Evolutionary conservation across 1,139 yeast genomes (phyloP).

Genomic region (Sugiyamaella grinbergsii): DNA sequence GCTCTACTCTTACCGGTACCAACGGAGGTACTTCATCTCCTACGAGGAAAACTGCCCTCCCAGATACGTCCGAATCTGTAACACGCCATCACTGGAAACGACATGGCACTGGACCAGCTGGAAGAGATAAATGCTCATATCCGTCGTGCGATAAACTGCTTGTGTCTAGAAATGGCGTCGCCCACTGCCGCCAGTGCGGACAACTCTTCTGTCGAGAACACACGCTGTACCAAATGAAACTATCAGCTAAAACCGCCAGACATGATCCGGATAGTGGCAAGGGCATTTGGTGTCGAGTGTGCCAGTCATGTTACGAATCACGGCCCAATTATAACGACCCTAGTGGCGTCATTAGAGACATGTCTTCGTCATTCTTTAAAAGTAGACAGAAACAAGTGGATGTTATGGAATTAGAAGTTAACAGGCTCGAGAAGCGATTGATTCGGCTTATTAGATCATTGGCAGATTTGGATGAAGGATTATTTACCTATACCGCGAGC

Average conservation of each 20-base stretch:
- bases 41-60: conserved; percentile 16
- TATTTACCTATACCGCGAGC: conserved; percentile 35
- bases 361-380: conserved; percentile 49
- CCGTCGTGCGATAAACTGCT: conserved; percentile 39
- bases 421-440: conserved; percentile 66
- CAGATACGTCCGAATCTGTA: conserved; percentile 39
- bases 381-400: conserved; percentile 49
- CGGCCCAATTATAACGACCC: conserved; percentile 57
- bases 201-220: conserved; percentile 67
- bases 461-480: conserved; percentile 25
- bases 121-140: conserved; percentile 39
- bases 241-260: conserved; percentile 47
- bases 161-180: conserved; percentile 37
- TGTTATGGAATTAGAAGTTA: conserved; percentile 49
- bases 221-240: conserved; percentile 54
- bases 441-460: conserved; percentile 48
- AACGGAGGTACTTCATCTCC: conserved; percentile 9
- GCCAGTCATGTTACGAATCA: conserved; percentile 58
- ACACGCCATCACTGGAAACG: conserved; percentile 67
- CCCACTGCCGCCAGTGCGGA: conserved; percentile 61
- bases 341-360: conserved; percentile 48
- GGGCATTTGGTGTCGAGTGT: conserved; percentile 73
- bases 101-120: conserved; percentile 39
- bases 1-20: not conserved
- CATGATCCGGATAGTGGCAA: conserved; percentile 45